phyloP scores from a whole-genome alignment of 495 filamentous ascomycete genomes.

The Baudoinia panamericana region DNA sequence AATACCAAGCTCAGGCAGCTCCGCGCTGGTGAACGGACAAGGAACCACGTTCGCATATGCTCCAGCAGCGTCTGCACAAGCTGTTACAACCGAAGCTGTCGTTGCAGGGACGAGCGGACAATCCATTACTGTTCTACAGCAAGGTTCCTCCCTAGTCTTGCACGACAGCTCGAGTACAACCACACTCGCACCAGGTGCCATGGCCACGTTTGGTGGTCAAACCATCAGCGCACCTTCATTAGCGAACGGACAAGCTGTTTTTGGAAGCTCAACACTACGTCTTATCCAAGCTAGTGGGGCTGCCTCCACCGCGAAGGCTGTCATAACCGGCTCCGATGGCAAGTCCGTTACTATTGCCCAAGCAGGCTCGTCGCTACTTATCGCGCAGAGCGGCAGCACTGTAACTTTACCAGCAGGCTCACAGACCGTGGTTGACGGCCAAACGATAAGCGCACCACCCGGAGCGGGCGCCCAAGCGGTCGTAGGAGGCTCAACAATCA shows the following conservation, averaged over 20 bases:
- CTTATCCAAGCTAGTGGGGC: background rate
- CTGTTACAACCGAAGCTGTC: background rate
- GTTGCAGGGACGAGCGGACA: background rate
- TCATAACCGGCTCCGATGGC: background rate
- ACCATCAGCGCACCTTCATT: background rate
- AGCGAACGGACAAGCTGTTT: background rate
- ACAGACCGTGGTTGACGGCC: background rate
- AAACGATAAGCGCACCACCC: background rate
- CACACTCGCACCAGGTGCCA: background rate
- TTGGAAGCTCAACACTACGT: too few relatives aligned
- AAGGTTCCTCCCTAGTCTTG: conserved; percentile 1
- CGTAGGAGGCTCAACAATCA: too few relatives aligned
- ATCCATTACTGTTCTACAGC: conserved; percentile 3
- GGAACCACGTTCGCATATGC: too few relatives aligned
- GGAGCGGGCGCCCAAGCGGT: background rate
- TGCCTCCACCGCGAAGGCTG: background rate
- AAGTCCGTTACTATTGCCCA: background rate
- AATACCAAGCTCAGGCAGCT: background rate
- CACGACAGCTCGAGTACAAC: background rate
- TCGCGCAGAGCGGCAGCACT: background rate
- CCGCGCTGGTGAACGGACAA: too few relatives aligned
- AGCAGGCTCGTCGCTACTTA: background rate
- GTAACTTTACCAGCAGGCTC: background rate
- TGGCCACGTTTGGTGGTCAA: background rate
- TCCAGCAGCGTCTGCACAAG: too few relatives aligned